Evolutionary conservation across 495 filamentous ascomycete genomes (phyloP).

Genomic region (Daldinia bambusicola): DNA sequence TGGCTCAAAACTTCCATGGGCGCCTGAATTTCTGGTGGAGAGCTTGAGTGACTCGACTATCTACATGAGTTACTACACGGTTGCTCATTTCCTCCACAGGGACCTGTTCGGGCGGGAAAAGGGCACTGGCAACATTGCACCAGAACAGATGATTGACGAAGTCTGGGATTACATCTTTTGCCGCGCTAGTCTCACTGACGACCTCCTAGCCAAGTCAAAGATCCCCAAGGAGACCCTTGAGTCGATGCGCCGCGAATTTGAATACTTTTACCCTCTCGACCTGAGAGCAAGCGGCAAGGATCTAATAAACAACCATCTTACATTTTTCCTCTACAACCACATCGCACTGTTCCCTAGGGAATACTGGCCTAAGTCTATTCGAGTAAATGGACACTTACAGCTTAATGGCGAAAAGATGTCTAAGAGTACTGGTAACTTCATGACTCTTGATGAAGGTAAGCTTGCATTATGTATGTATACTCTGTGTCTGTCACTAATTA

Average conservation of each 20-base stretch:
- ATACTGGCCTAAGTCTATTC: constrained; percentile 85
- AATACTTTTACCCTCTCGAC: constrained; percentile 97
- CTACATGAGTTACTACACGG: constrained; percentile 97
- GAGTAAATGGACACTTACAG: constrained; percentile 91
- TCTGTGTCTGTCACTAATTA: constrained; percentile 7
- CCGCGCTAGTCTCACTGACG: constrained; percentile 68
- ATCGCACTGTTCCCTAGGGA: constrained; percentile 85
- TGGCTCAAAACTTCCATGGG: constrained; percentile 96
- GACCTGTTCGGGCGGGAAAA: constrained; percentile 77
- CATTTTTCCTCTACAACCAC: constrained; percentile 97
- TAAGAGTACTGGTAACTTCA: constrained; percentile 95
- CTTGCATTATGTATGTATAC: neutral
- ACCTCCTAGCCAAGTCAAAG: constrained; percentile 65
- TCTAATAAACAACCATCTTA: constrained; percentile 86
- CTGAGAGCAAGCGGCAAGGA: constrained; percentile 86
- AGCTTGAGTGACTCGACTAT: constrained; percentile 88
- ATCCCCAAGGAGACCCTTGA: constrained; percentile 77
- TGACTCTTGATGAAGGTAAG: constrained; percentile 78
- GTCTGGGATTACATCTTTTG: constrained; percentile 95
- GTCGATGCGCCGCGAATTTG: constrained; percentile 86
- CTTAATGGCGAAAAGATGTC: constrained; percentile 98
- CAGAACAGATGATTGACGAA: constrained; percentile 93
- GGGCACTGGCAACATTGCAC: constrained; percentile 71
- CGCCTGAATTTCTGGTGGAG: constrained; percentile 90
- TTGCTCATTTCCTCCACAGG: constrained; percentile 85